Conservation (phyloP, 2,329 filamentous ascomycete species). For the Claviceps sp. region DNA sequence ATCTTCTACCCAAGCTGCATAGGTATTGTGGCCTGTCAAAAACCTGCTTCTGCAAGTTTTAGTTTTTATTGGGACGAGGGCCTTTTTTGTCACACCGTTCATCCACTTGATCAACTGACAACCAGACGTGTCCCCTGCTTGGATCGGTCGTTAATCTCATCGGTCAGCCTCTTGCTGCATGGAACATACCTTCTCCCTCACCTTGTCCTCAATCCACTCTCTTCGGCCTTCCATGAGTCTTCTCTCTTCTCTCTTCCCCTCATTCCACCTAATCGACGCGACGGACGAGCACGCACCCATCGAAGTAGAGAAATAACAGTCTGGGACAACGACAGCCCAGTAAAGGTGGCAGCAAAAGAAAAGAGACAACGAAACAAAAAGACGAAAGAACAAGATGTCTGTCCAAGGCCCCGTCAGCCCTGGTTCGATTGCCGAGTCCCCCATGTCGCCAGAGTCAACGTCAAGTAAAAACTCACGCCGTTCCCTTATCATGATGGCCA, state of each 20-base stretch:
- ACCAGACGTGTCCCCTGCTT: too few relatives aligned
- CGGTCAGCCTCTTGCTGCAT: too few relatives aligned
- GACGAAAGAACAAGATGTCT: background rate
- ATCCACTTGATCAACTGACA: too few relatives aligned
- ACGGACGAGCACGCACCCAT: background rate
- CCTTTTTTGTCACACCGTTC: too few relatives aligned
- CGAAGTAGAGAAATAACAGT: background rate
- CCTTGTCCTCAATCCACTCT: too few relatives aligned
- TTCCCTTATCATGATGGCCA: constrained; percentile 8
- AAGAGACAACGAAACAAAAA: background rate
- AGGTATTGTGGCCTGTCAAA: background rate
- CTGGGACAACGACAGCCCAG: background rate
- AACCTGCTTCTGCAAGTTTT: background rate
- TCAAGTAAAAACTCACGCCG: background rate
- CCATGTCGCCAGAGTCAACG: constrained; percentile 1
- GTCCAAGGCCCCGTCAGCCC: background rate
- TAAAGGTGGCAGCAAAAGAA: background rate
- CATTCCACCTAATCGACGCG: background rate
- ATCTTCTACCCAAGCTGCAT: background rate
- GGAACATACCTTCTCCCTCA: too few relatives aligned
- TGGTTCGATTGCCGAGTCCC: background rate
- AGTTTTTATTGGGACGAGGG: background rate
- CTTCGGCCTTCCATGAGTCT: background rate
- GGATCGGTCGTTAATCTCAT: too few relatives aligned
- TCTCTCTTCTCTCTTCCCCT: background rate